phyloP scores from a whole-genome alignment of 805 yeast genomes.

The Isabelozyma gotoi region DNA sequence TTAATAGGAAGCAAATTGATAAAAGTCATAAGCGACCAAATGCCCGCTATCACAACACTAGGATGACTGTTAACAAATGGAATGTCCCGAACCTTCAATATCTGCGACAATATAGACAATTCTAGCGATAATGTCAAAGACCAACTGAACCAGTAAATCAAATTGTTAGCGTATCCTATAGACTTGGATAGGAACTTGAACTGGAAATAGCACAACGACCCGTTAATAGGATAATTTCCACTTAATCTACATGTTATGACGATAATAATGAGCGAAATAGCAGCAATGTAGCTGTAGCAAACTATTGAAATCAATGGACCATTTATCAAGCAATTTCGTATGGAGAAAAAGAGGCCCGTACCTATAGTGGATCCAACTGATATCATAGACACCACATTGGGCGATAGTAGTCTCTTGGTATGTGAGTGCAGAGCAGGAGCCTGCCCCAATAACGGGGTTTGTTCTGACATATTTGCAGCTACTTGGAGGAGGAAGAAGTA shows the following conservation, averaged over 20 bases:
- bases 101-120: conserved; percentile 11
- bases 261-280: conserved; percentile 18
- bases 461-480: neutral
- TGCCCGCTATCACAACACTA: conserved; percentile 4
- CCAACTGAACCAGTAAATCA: conserved; percentile 26
- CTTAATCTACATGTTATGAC: conserved; percentile 18
- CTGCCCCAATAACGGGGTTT: neutral
- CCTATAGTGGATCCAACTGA: conserved; percentile 25
- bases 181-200: conserved; percentile 14
- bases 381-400: conserved; percentile 13
- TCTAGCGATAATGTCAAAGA: conserved; percentile 23
- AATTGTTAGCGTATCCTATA: conserved; percentile 16
- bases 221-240: conserved; percentile 14
- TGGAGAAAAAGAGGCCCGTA: conserved; percentile 20
- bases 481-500: neutral
- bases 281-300: conserved; percentile 16
- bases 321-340: conserved; percentile 8
- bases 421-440: neutral
- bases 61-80: conserved; percentile 2
- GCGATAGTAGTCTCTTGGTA: neutral
- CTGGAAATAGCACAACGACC: conserved; percentile 20
- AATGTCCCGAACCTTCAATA: neutral
- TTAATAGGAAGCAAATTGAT: conserved; percentile 20
- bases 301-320: conserved; percentile 19
- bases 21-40: conserved; percentile 14